Base-by-base conservation (phyloP, 352 stramenopile genomes). In the Globisporangium paddicum region DNA sequence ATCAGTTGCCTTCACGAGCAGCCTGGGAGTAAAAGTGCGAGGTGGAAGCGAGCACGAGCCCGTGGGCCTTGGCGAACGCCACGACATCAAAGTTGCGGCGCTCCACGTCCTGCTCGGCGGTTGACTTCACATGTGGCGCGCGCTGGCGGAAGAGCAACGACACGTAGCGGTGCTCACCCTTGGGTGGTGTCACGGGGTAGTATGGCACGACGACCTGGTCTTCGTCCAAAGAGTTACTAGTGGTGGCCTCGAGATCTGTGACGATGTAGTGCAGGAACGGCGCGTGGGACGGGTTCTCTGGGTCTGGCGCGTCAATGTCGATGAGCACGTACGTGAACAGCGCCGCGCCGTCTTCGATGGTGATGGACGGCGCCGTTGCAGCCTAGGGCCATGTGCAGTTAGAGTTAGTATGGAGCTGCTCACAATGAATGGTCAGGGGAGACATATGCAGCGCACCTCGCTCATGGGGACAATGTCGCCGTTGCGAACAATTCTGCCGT, bases 221-320 rank as follows among this genome's bases (percentile, higher is more conserved):
- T 41, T 26, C 45, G 34, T 13, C 11, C 34, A 14, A 6, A n/a
- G 11, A n/a, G 25, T 21, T 2, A 8, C 26, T 16, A 7, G 3
- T 23, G 21, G 35, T 21, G 25, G 52, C 16, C 13, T 16, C 37
- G n/a, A 77, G 60, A 28, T 74, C 68, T 11, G 68, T 61, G 23
- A 87, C 60, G 40, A 89, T 86, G 57, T 81, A 85, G 65, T 91
- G 81, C 44, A 91, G 60, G 60, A 88, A 91, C 37, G 81, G 81
- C 42, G 81, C 63, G 58, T 91, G 79, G 1, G 68, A 71, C 13
- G 82, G 77, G 1, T 73, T 62, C 16, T 63, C 54, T 9, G 82
- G 82, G 41, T 79, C 61, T 2, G 82, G 82, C 11, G 82, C 82
- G 60, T 89, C 80, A 26, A 91, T 83, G 55, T 91, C 82, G 30